A percentile compares a stretch with the other conserved stretches of the same genome.
Evolutionary conservation across 2,329 filamentous ascomycete species (phyloP).

Genomic region (Fusarium sp.): DNA sequence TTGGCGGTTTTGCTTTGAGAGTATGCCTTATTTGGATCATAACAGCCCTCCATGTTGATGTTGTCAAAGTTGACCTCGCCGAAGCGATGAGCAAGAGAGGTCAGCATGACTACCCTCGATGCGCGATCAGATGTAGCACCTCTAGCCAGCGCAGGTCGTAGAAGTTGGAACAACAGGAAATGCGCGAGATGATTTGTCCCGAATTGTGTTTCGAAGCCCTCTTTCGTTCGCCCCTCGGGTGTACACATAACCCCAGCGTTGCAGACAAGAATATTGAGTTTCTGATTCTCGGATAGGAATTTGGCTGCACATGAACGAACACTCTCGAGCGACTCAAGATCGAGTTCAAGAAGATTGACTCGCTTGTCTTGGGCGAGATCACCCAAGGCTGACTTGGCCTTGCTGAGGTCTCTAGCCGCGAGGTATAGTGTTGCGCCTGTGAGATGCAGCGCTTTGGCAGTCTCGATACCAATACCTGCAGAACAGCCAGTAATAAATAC

Average conservation of each 20-base stretch:
- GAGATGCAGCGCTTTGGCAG: slow-evolving; percentile 1
- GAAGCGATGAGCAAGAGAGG: slow-evolving; percentile 9
- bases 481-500: slow-evolving; percentile 1
- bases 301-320: background rate
- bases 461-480: background rate
- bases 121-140: background rate
- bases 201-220: slow-evolving; percentile 12
- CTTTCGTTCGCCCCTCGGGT: background rate
- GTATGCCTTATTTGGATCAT: slow-evolving; percentile 7
- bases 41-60: slow-evolving; percentile 9
- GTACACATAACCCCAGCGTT: slow-evolving; percentile 16
- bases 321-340: background rate
- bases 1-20: slow-evolving; percentile 2
- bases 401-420: background rate
- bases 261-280: slow-evolving; percentile 1
- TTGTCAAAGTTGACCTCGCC: slow-evolving; percentile 4
- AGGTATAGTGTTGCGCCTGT: slow-evolving; percentile 5
- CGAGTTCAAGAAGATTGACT: background rate
- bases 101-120: background rate
- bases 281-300: background rate
- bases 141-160: background rate
- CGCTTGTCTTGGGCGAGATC: background rate
- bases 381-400: background rate
- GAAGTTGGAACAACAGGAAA: background rate
- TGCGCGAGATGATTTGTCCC: slow-evolving; percentile 8